These are phyloP conservation scores for Sporothrix schenckii DNA, from an alignment of 2,329 filamentous ascomycete species.

Conservation along the genomic window DNA sequence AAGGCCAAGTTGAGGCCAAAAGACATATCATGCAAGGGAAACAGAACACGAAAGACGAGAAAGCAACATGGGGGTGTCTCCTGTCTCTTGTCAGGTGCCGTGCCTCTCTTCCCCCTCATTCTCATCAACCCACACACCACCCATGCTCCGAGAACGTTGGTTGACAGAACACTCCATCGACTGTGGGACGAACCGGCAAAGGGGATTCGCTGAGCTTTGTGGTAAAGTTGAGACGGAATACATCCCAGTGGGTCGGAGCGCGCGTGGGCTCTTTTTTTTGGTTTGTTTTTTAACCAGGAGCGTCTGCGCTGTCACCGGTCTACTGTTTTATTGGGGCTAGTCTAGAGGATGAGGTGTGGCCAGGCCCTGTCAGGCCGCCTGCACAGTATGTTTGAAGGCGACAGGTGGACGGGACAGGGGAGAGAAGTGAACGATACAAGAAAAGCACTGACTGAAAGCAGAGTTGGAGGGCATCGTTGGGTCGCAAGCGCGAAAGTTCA, in stretches of 20 bases:
- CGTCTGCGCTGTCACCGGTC: slow-evolving; percentile 4
- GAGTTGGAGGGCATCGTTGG: background rate
- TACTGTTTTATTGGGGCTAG: slow-evolving; percentile 4
- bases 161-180: slow-evolving; percentile 3
- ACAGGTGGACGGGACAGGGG: background rate
- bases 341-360: background rate
- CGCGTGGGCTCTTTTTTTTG: slow-evolving; percentile 1
- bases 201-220: slow-evolving; percentile 11
- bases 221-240: background rate
- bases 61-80: slow-evolving; percentile 9
- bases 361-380: background rate
- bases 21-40: background rate
- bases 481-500: slow-evolving; percentile 21
- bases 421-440: background rate
- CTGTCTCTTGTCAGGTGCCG: background rate
- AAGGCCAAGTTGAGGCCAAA: background rate
- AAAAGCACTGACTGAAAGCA: slow-evolving; percentile 4
- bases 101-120: background rate
- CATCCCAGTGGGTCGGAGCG: slow-evolving; percentile 31
- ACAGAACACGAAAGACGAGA: background rate
- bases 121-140: background rate
- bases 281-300: background rate
- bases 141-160: background rate
- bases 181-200: slow-evolving; percentile 16
- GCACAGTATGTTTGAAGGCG: background rate